Base-by-base conservation (phyloP, 345 rosid species). In the Salix udensis region DNA sequence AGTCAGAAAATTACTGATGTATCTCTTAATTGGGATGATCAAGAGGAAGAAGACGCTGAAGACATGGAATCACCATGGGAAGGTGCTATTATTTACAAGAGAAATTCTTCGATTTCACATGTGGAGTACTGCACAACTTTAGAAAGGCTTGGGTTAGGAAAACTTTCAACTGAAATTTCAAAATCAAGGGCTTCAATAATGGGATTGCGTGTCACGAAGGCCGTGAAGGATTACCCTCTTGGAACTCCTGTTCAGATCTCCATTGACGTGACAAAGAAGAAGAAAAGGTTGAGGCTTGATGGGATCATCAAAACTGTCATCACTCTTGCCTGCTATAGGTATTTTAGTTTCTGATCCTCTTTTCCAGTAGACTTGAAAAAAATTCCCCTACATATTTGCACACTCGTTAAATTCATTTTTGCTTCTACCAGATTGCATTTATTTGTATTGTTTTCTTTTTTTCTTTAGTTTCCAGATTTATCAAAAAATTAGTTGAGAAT, bases 171-270 rank as follows among this genome's bases (percentile, higher is more conserved):
- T 1, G 89, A 91, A 12, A 75, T 79, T 40, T 95, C 98, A 7
- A 88, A 85, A 87, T 80, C 86, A 21, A 89, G 86, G 80, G 98
- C 99, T 85, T 90, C 98, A 0, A 66, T 82, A 0, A 90, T 93
- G 98, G 99, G 99, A 62, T 78, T 95, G 9, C 84, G 94, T 14
- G 93, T 93, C 67, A 95, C 96, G n/a, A 95, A 91, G 79, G 92
- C 88, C 8, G 94, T 95, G 1, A 95, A 89, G 84, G 97, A 91
- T 84, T 91, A 82, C 86, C 96, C 92, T 1, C 81, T 82, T 16
- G 99, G 98, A 70, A 95, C 98, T 9, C 98, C 99, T 16, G 98
- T 95, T 84, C 98, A 88, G 83, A 76, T 95, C 75, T 93, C 99
- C 8, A 77, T 95, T 15, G 99, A 95, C 71, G 90, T 91, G 67